These are phyloP conservation scores for Daedaleopsis nitida DNA, from an alignment of 768 basidiomycete species.

Conservation along the genomic window DNA sequence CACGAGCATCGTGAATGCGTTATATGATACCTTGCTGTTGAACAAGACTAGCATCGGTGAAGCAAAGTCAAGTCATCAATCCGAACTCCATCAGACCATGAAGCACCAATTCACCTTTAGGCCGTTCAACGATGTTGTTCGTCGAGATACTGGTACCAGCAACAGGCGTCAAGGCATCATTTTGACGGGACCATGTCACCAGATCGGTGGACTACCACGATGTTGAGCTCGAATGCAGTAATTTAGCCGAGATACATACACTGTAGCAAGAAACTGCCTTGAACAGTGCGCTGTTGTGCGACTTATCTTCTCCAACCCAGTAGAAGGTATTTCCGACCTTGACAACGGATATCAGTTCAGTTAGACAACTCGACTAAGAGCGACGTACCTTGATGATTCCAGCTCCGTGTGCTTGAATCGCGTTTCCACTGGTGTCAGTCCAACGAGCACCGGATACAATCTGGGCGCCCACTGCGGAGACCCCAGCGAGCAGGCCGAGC, in stretches of 20 bases:
- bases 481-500: conserved; percentile 8
- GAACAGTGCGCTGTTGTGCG: conserved; percentile 55
- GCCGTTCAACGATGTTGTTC: conserved; percentile 60
- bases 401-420: conserved; percentile 65
- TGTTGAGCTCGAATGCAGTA: background rate
- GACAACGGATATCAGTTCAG: background rate
- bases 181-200: conserved; percentile 56
- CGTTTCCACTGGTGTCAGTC: conserved; percentile 61
- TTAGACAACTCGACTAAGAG: background rate
- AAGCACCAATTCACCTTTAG: conserved; percentile 47
- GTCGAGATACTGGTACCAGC: conserved; percentile 57
- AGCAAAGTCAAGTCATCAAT: background rate
- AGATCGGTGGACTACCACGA: conserved; percentile 48
- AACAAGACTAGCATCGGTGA: conserved; percentile 45
- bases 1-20: background rate
- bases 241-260: conserved; percentile 29
- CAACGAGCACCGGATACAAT: conserved; percentile 65
- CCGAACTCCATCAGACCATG: background rate
- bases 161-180: conserved; percentile 57
- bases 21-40: conserved; percentile 46
- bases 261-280: conserved; percentile 61
- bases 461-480: conserved; percentile 18
- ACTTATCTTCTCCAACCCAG: conserved; percentile 68
- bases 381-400: conserved; percentile 53
- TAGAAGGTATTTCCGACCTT: conserved; percentile 58